A percentile compares a stretch with the other conserved stretches of the same genome.
Evolutionary conservation across 768 basidiomycete genomes (phyloP).

Genomic region (Steccherinum ochraceum): DNA sequence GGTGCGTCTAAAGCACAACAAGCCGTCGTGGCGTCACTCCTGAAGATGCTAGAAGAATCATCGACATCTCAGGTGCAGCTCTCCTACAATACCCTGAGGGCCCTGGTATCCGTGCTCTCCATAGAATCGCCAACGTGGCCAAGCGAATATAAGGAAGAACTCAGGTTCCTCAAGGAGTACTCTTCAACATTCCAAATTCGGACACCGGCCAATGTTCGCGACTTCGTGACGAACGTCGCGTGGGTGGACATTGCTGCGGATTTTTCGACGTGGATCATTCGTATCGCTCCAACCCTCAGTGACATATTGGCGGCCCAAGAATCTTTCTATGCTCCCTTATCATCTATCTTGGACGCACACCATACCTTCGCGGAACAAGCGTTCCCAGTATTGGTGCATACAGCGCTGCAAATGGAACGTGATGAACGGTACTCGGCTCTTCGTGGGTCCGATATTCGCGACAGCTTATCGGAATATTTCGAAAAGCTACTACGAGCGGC

Average conservation of each 20-base stretch:
- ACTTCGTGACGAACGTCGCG: slow-evolving; percentile 29
- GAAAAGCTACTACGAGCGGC: slow-evolving; percentile 39
- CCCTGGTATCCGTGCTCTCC: slow-evolving; percentile 37
- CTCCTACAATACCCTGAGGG: slow-evolving; percentile 63
- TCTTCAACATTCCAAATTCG: slow-evolving; percentile 14
- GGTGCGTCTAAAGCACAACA: slow-evolving; percentile 19
- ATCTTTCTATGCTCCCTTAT: slow-evolving; percentile 65
- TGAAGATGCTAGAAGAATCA: slow-evolving; percentile 52
- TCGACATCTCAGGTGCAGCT: slow-evolving; percentile 42
- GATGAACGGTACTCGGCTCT: slow-evolving; percentile 16
- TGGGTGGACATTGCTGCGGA: slow-evolving; percentile 35
- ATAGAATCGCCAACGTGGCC: slow-evolving; percentile 27
- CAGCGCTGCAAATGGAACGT: slow-evolving; percentile 38
- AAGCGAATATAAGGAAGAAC: slow-evolving; percentile 13
- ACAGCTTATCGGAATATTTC: slow-evolving; percentile 49
- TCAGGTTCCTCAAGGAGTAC: slow-evolving; percentile 21
- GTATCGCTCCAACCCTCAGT: slow-evolving; percentile 49
- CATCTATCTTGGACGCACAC: slow-evolving; percentile 49
- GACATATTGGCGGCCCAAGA: slow-evolving; percentile 49
- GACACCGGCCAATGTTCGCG: slow-evolving; percentile 30
- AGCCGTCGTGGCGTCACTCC: slow-evolving; percentile 45
- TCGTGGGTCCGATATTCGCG: slow-evolving; percentile 20
- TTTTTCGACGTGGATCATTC: slow-evolving; percentile 59
- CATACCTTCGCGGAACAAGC: slow-evolving; percentile 55
- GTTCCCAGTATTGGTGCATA: slow-evolving; percentile 73